Percentiles rank a stretch among this genome's conserved stretches.
Evolutionary conservation across 2,329 filamentous ascomycete genomes (phyloP).

Genomic region (Curvularia sp.): DNA sequence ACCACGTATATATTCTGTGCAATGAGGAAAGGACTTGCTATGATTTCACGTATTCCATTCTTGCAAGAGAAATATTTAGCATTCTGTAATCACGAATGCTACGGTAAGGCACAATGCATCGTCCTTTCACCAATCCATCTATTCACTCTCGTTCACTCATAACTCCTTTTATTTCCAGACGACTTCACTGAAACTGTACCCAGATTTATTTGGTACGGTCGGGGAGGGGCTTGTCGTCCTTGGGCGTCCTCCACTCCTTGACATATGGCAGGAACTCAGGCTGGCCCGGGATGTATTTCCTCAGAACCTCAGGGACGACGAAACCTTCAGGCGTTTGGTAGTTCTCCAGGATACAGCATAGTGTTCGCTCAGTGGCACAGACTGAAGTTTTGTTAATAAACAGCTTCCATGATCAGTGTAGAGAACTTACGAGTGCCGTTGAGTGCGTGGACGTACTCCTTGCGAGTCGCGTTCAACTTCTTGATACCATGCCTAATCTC

Average conservation of each 20-base stretch:
- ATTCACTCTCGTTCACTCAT: neutral
- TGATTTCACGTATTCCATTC: neutral
- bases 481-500: slow-evolving; percentile 93
- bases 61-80: neutral
- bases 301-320: slow-evolving; percentile 46
- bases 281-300: slow-evolving; percentile 79
- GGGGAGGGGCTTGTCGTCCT: slow-evolving; percentile 37
- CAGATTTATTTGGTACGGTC: slow-evolving; percentile 24
- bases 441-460: slow-evolving; percentile 92
- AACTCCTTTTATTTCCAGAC: neutral
- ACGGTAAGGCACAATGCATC: too few relatives aligned
- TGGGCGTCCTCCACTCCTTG: slow-evolving; percentile 66
- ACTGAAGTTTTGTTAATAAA: slow-evolving; percentile 52
- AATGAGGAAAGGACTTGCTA: neutral
- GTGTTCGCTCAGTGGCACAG: slow-evolving; percentile 86
- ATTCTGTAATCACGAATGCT: neutral
- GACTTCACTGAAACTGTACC: neutral
- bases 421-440: slow-evolving; percentile 68
- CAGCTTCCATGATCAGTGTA: neutral
- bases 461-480: slow-evolving; percentile 74
- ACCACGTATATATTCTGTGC: neutral
- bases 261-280: slow-evolving; percentile 89
- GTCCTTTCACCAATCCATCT: neutral
- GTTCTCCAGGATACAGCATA: slow-evolving; percentile 96
- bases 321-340: slow-evolving; percentile 84